Conservation (phyloP, 1,139 yeast genomes). For the Candida sanyaensis region DNA sequence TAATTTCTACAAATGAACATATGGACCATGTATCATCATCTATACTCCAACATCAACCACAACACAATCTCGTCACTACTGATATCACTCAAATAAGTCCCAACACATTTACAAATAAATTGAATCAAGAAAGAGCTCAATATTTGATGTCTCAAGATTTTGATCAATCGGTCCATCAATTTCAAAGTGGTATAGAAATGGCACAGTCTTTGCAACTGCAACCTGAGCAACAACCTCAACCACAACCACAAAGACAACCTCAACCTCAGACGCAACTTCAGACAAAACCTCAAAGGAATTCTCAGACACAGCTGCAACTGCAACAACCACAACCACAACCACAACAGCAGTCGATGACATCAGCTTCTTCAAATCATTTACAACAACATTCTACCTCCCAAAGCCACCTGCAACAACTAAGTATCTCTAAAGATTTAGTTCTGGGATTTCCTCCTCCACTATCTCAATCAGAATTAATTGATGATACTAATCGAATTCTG, state of each 20-base stretch:
- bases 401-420: neutral
- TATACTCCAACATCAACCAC: neutral
- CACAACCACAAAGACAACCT: slow-evolving; percentile 4
- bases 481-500: neutral
- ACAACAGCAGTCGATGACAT: neutral
- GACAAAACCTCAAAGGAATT: slow-evolving; percentile 4
- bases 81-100: slow-evolving; percentile 6
- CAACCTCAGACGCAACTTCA: slow-evolving; percentile 2
- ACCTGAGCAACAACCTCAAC: slow-evolving; percentile 6
- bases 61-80: neutral
- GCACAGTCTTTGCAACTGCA: slow-evolving; percentile 1
- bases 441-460: slow-evolving; percentile 1
- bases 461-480: slow-evolving; percentile 2
- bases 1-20: neutral
- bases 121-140: slow-evolving; percentile 7
- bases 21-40: neutral
- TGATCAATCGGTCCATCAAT: slow-evolving; percentile 7
- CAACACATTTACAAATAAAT: slow-evolving; percentile 4
- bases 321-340: neutral
- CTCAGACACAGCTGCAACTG: too few relatives aligned
- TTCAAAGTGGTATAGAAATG: slow-evolving; percentile 2
- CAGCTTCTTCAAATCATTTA: neutral
- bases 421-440: neutral
- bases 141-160: slow-evolving; percentile 6
- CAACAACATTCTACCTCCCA: neutral